Conservation (phyloP, 169 alveolate species). For the Cardiosporidium cionae region DNA sequence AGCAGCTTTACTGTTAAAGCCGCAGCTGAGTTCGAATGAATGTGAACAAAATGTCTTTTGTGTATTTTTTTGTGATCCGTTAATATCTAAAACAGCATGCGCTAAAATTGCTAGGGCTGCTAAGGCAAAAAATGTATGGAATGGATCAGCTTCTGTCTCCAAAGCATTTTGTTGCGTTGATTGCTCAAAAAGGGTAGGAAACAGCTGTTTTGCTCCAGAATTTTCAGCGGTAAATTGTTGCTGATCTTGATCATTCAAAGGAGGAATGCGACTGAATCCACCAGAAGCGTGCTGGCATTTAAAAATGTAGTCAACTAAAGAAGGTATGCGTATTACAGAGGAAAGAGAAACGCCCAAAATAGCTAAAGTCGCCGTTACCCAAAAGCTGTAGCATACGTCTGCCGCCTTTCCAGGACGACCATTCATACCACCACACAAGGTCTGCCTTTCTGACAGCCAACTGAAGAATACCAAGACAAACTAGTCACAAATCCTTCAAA, state of each 20-base stretch:
- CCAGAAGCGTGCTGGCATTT: conserved; percentile 18
- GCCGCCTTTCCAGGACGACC: conserved; percentile 47
- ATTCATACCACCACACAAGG: conserved; percentile 26
- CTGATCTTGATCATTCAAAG: no score
- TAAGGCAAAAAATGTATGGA: conserved; percentile 48
- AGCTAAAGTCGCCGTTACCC: conserved; percentile 42
- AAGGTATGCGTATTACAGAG: background rate
- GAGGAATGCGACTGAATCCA: conserved; percentile 25
- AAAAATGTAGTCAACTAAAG: background rate
- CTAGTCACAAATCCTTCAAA: conserved; percentile 1
- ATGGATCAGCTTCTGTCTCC: conserved; percentile 54
- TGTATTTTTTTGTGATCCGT: no score
- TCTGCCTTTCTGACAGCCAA: conserved; percentile 29
- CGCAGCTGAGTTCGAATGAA: no score
- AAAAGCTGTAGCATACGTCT: conserved; percentile 49
- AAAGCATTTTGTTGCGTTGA: no score
- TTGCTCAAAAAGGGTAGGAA: no score
- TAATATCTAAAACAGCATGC: no score
- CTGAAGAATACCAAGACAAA: conserved; percentile 26
- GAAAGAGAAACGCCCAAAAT: conserved; percentile 19
- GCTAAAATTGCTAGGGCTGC: conserved; percentile 37
- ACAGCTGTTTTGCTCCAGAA: no score
- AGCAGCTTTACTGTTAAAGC: no score
- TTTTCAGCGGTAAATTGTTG: no score
- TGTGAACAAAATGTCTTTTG: no score